A percentile compares a stretch with the other conserved stretches of the same genome.
phyloP scores from a whole-genome alignment of 768 basidiomycete genomes.

The Boletellus sp. region DNA sequence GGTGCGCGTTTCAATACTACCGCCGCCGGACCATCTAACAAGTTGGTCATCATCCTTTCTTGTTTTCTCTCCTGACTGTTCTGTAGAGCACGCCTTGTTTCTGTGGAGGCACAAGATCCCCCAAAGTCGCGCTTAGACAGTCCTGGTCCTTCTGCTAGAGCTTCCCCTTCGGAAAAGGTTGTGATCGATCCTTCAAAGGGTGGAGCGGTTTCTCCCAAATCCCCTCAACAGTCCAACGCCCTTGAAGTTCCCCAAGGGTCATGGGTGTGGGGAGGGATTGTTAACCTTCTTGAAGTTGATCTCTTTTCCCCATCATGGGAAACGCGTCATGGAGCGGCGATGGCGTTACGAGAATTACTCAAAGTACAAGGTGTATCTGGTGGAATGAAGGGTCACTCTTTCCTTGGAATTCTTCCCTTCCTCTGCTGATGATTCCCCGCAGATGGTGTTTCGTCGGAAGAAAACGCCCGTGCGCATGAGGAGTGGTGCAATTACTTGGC shows the following conservation, averaged over 20 bases:
- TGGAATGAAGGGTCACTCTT: slow-evolving; percentile 67
- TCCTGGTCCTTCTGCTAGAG: slow-evolving; percentile 43
- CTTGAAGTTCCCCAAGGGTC: slow-evolving; percentile 69
- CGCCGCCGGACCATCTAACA: slow-evolving; percentile 55
- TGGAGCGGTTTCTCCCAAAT: slow-evolving; percentile 77
- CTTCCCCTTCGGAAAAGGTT: slow-evolving; percentile 54
- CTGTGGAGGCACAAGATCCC: slow-evolving; percentile 51
- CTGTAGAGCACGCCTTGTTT: slow-evolving; percentile 68
- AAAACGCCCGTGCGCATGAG: slow-evolving; percentile 70
- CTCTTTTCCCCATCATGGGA: slow-evolving; percentile 90
- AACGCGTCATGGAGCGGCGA: slow-evolving; percentile 87
- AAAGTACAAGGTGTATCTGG: slow-evolving; percentile 79
- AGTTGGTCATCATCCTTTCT: slow-evolving; percentile 36
- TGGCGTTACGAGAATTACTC: slow-evolving; percentile 85
- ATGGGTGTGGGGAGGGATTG: slow-evolving; percentile 87
- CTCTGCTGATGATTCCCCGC: slow-evolving; percentile 3
- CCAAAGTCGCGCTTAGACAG: slow-evolving; percentile 56
- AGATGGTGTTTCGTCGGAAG: slow-evolving; percentile 51
- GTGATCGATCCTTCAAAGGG: slow-evolving; percentile 79
- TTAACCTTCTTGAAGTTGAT: slow-evolving; percentile 75
- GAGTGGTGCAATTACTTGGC: slow-evolving; percentile 89
- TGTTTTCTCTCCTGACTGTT: slow-evolving; percentile 2
- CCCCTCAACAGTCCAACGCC: slow-evolving; percentile 71
- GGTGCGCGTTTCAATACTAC: slow-evolving; percentile 62
- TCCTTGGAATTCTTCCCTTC: not conserved